These are phyloP conservation scores for Lasiodiplodia sp. DNA, from an alignment of 2,329 filamentous ascomycete genomes.

Conservation along the genomic window DNA sequence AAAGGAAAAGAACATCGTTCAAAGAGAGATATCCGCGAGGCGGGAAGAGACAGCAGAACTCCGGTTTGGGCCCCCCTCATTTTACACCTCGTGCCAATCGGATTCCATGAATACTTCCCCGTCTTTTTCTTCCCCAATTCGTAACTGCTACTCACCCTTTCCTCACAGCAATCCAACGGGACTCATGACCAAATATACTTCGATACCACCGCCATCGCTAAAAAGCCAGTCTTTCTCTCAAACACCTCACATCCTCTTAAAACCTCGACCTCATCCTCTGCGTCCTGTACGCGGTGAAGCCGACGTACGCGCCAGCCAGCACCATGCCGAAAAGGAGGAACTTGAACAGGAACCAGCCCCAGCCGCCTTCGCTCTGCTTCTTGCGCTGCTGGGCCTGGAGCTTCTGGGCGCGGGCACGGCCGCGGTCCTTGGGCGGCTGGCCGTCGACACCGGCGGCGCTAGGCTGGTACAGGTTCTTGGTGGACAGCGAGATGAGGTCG, in stretches of 20 bases:
- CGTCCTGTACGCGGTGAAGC: constrained; percentile 82
- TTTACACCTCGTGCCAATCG: neutral
- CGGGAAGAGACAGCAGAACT: neutral
- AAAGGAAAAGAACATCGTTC: neutral
- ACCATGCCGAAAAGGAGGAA: constrained; percentile 76
- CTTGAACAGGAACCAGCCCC: constrained; percentile 82
- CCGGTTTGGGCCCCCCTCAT: neutral
- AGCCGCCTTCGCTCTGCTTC: constrained; percentile 51
- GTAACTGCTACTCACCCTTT: neutral
- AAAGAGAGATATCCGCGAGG: neutral
- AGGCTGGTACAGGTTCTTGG: constrained; percentile 86
- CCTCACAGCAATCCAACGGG: neutral
- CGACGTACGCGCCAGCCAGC: constrained; percentile 79
- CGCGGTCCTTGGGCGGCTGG: constrained; percentile 39
- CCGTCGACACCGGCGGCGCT: constrained; percentile 45
- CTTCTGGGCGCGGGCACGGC: constrained; percentile 42
- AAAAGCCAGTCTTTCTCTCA: neutral
- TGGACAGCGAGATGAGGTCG: constrained; percentile 87
- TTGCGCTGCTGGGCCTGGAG: constrained; percentile 55
- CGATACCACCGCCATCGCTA: neutral
- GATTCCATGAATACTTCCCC: neutral
- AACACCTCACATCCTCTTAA: constrained; percentile 34
- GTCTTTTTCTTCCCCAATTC: neutral
- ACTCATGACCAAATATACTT: neutral
- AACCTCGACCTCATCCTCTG: constrained; percentile 59